Evolutionary conservation across 2,329 filamentous ascomycete species (phyloP).

Genomic region (Fusarium papillatum): DNA sequence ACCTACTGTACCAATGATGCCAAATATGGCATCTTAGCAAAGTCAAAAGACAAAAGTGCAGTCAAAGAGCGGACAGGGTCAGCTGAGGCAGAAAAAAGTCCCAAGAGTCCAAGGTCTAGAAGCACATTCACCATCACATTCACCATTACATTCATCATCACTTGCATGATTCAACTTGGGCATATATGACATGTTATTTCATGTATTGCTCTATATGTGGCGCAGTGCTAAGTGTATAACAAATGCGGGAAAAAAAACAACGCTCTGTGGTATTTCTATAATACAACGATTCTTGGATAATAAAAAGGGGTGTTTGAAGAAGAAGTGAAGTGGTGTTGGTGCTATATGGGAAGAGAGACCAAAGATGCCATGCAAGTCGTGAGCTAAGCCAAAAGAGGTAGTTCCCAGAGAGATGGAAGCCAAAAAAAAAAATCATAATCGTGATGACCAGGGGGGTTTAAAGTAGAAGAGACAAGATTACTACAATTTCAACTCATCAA

Average conservation of each 20-base stretch:
- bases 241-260: constrained; percentile 17
- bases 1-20: not conserved
- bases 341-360: not conserved
- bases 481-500: constrained; percentile 10
- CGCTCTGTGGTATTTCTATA: constrained; percentile 40
- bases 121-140: not conserved
- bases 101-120: not conserved
- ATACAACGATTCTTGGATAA: constrained; percentile 23
- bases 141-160: not conserved
- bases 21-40: not conserved
- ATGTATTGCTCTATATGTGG: constrained; percentile 34
- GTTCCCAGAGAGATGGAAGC: not conserved
- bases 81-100: not conserved
- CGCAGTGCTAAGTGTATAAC: not conserved
- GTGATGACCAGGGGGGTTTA: not conserved
- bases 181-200: constrained; percentile 3
- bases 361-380: not conserved
- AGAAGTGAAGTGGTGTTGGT: not conserved
- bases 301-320: not conserved
- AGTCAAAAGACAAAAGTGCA: not conserved
- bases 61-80: not conserved
- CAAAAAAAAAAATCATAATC: constrained; percentile 13
- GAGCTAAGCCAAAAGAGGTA: constrained; percentile 1
- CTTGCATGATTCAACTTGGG: not conserved
- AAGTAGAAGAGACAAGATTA: constrained; percentile 3